Evolutionary conservation across 192 early-diverging fungal genomes (phyloP), one percentile per base, ranked within the genome.

Genomic region (Coemansia javaensis): DNA sequence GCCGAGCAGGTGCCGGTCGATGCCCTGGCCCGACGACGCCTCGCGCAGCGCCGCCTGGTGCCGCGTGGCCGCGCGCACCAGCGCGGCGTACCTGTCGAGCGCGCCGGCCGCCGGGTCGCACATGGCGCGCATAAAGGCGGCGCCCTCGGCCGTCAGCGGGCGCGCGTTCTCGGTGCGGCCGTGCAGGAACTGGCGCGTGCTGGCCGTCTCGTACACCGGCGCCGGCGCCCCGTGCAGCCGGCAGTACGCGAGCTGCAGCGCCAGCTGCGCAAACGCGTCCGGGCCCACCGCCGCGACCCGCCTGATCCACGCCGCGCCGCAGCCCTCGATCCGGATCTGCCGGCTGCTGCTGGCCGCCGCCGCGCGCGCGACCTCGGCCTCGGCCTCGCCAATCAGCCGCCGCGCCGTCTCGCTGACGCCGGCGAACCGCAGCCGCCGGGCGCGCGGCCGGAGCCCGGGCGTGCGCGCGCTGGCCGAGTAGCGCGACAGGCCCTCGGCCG

Each of bases 101-200:
- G 34, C 30, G 43, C 35, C 56, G 14, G 59, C 60, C 13, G 66
- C 57, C 2, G 66, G 14, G 27, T 85, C 54, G 10, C 80, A 68
- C 74, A 91, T 87, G 16, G 73, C 64, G 35, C 78, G 58, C 18
- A 90, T 77, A 75, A 93, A 91, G 0, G 53, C 79, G 16, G 78
- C 79, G 5, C 79, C 79, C 16, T 87, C 90, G 0, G 62, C 38
- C n/a, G 84, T 87, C 14, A 90, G 66, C 9, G 89, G 85, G 15
- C 93, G 78, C 38, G 82, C 86, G 0, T 90, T 92, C 51, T 93
- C 93, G 0, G 93, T 96, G 16, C 93, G 79, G 15, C 93, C 93
- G 44, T 84, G 84, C 37, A 82, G 50, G 63, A 81, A 96, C 46
- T 85, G 66, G 17, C 93, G 78, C 3, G 90, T 93, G 33, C 80